phyloP scores from a whole-genome alignment of 441 rosid species.

The Corymbia citriodora region DNA sequence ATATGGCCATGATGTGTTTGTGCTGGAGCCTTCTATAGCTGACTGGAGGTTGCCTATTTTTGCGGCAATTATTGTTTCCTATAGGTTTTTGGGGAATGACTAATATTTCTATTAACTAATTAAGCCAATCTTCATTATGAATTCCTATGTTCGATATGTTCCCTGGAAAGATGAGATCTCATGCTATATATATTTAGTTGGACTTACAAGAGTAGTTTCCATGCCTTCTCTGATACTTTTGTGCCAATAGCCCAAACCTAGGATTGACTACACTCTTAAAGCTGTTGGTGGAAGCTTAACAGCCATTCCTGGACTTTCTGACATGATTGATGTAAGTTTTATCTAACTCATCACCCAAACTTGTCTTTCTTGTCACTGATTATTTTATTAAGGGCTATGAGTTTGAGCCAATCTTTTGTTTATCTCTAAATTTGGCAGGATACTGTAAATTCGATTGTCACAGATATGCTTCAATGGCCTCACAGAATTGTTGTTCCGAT shows the following conservation, averaged over 20 bases:
- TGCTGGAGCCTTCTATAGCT: not conserved
- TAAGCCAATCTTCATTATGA: slow-evolving; percentile 41
- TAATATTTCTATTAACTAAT: slow-evolving; percentile 9
- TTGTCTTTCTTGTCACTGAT: not conserved
- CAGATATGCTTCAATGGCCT: slow-evolving; percentile 98
- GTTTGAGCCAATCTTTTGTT: not conserved
- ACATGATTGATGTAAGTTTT: slow-evolving; percentile 88
- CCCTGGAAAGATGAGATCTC: not conserved
- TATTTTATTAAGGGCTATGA: not conserved
- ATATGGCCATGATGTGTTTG: not conserved
- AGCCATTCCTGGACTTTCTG: slow-evolving; percentile 91
- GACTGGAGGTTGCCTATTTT: not conserved
- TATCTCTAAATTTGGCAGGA: slow-evolving; percentile 41
- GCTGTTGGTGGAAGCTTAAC: slow-evolving; percentile 99
- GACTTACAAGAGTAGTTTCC: not conserved
- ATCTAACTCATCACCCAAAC: not conserved
- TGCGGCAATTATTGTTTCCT: not conserved
- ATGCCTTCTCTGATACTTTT: not conserved
- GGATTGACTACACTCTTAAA: slow-evolving; percentile 86
- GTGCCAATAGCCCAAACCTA: slow-evolving; percentile 37
- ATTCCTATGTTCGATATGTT: not conserved
- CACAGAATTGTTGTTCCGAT: slow-evolving; percentile 95
- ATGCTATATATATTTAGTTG: not conserved
- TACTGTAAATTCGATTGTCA: slow-evolving; percentile 73
- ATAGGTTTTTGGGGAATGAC: slow-evolving; percentile 15